Base-by-base conservation (phyloP, 257 asterid species). In the Solanum bukasovii region DNA sequence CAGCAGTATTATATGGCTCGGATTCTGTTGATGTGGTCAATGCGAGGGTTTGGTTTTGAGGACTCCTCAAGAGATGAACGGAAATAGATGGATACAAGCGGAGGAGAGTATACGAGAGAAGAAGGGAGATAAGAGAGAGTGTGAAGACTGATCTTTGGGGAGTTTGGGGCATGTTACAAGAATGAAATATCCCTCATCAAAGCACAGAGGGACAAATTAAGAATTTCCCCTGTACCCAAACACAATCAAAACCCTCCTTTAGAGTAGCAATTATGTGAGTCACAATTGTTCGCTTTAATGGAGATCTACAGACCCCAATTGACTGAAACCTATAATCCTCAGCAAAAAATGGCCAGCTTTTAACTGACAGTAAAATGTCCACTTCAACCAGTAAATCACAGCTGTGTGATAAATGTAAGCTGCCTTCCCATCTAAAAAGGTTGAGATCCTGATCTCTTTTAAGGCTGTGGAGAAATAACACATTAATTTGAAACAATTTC, bases 111-210 rank as follows among this genome's bases (percentile, higher is more conserved):
- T 83, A 83, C 13, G 87, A 72, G 79, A 88, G 42, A 49, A 88
- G n/a, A n/a, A 88, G 87, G 83, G 79, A 44, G 40, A 71, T 40
- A 27, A 88, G 74, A 74, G 90, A 71, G 14, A 73, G 71, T 23
- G 70, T 88, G 90, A 70, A 88, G 38, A 88, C 65, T 31, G 84
- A 71, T 65, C 63, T 33, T 68, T n/a, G 73, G n/a, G 29, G 87
- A 83, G 16, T 34, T 73, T 23, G 44, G 81, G 84, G 84, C 88
- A 86, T 86, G 84, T 75, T 49, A 78, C 81, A 72, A 86, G 67
- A 78, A 75, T 81, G 85, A 81, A 81, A 46, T 81, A 59, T 78
- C 88, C 83, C 84, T 86, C 88, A 72, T 86, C 84, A 72, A 86
- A 70, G 84, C 73, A 73, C 67, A 31, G 88, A 86, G 44, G 88